These are phyloP conservation scores for Emmonsia crescens DNA, from an alignment of 2,329 filamentous ascomycete species.

Conservation along the genomic window DNA sequence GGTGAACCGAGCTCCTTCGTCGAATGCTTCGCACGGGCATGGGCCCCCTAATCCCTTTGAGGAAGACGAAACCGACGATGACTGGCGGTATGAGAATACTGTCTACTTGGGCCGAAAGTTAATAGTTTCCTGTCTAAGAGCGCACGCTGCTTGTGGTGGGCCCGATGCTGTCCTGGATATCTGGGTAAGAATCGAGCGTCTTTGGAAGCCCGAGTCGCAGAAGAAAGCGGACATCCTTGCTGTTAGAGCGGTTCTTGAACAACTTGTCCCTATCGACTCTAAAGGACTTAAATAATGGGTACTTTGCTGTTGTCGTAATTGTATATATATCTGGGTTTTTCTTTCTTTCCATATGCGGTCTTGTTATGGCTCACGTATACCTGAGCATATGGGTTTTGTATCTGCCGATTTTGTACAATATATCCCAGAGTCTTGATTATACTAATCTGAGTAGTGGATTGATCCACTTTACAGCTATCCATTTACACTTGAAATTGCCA, in stretches of 20 bases:
- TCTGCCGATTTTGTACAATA: background rate
- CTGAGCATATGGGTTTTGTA: background rate
- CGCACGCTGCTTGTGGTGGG: slow-evolving; percentile 29
- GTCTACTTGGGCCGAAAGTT: slow-evolving; percentile 33
- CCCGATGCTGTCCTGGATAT: slow-evolving; percentile 27
- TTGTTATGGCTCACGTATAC: background rate
- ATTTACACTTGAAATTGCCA: background rate
- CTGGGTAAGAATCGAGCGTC: slow-evolving; percentile 30
- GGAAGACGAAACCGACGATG: slow-evolving; percentile 16
- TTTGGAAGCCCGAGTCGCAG: slow-evolving; percentile 30
- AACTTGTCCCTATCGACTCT: slow-evolving; percentile 16
- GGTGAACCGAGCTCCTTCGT: background rate
- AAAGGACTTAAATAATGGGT: background rate
- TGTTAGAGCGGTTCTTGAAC: slow-evolving; percentile 28
- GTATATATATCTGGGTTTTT: background rate
- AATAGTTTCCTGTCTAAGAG: slow-evolving; percentile 29
- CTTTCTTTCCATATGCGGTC: background rate
- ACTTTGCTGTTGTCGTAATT: background rate
- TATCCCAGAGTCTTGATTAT: background rate
- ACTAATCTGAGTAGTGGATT: background rate
- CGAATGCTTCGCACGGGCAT: background rate
- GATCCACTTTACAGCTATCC: background rate
- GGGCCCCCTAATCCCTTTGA: slow-evolving; percentile 3
- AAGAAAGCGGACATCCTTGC: slow-evolving; percentile 26
- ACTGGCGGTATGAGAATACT: slow-evolving; percentile 27